Evolutionary conservation across 805 yeast genomes (phyloP).

Genomic region (Candida ovalis): DNA sequence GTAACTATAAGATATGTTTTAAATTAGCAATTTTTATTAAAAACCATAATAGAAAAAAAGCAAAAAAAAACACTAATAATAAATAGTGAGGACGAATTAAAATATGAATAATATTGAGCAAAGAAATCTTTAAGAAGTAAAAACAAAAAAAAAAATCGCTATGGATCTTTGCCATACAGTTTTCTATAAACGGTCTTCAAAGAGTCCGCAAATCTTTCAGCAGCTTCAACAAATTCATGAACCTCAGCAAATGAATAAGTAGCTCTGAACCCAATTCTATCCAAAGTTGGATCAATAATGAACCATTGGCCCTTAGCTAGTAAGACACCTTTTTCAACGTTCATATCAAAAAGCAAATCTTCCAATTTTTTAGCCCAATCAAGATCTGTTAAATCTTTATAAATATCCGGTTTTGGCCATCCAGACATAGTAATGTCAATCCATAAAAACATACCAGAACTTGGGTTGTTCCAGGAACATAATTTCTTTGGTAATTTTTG

Average conservation of each 20-base stretch:
- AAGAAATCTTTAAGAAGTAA: too few species aligned
- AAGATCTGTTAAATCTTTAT: conserved; percentile 29
- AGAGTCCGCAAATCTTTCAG: conserved; percentile 26
- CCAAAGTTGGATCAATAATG: conserved; percentile 20
- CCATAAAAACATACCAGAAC: conserved; percentile 43
- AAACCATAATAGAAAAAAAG: too few species aligned
- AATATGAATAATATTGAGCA: not conserved
- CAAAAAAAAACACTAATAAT: not conserved
- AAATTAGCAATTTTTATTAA: too few species aligned
- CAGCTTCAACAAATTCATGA: conserved; percentile 22
- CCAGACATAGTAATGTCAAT: conserved; percentile 38
- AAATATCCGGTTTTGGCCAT: conserved; percentile 34
- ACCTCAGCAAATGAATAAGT: conserved; percentile 30
- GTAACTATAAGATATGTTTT: too few species aligned
- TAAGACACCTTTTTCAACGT: conserved; percentile 23
- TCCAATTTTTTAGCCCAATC: conserved; percentile 32
- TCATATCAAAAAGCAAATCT: conserved; percentile 23
- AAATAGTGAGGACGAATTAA: not conserved
- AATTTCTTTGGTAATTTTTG: conserved; percentile 43
- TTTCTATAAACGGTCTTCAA: conserved; percentile 13
- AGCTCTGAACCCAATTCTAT: conserved; percentile 29
- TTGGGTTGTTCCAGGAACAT: conserved; percentile 39
- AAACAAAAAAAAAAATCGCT: not conserved
- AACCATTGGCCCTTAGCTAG: conserved; percentile 35
- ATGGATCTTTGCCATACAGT: conserved; percentile 7